These are phyloP conservation scores for Ustilago sp. DNA, from an alignment of 1,284 basidiomycete species.

Conservation along the genomic window DNA sequence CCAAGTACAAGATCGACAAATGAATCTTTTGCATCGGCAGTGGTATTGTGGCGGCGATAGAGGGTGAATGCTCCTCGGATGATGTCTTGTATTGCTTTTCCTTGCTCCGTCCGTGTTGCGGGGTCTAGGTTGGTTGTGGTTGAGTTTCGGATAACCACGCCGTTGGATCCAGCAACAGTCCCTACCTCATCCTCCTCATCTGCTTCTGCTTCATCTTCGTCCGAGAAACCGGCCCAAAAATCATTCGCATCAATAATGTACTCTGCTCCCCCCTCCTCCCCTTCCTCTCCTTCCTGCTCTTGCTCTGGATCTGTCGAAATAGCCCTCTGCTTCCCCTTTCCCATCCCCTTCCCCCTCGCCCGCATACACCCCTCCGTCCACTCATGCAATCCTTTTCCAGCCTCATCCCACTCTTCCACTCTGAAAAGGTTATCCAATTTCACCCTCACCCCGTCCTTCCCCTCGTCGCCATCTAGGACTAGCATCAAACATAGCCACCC, in stretches of 20 bases:
- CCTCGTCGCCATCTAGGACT: neutral
- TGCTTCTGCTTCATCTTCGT: conserved; percentile 20
- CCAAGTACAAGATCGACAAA: conserved; percentile 26
- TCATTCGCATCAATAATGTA: conserved; percentile 49
- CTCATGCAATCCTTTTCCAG: neutral
- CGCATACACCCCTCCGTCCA: conserved; percentile 4
- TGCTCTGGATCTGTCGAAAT: neutral
- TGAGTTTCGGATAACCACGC: neutral
- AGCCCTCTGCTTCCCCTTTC: neutral
- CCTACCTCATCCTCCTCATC: neutral
- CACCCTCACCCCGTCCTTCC: neutral
- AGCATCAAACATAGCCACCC: conserved; percentile 13
- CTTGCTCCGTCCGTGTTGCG: neutral
- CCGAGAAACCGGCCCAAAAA: conserved; percentile 45
- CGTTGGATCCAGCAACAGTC: too few species aligned
- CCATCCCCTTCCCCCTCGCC: neutral
- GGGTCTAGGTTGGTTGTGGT: neutral
- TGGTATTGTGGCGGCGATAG: conserved; percentile 2
- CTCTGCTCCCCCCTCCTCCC: conserved; percentile 19
- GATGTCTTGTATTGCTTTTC: conserved; percentile 35
- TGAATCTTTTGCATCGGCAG: neutral
- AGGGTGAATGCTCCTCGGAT: conserved; percentile 29
- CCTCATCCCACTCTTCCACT: neutral
- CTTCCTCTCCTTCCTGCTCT: neutral
- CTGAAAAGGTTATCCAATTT: conserved; percentile 35